Base-by-base conservation (phyloP, 257 asterid species). In the Nyctanthes arbortristis region DNA sequence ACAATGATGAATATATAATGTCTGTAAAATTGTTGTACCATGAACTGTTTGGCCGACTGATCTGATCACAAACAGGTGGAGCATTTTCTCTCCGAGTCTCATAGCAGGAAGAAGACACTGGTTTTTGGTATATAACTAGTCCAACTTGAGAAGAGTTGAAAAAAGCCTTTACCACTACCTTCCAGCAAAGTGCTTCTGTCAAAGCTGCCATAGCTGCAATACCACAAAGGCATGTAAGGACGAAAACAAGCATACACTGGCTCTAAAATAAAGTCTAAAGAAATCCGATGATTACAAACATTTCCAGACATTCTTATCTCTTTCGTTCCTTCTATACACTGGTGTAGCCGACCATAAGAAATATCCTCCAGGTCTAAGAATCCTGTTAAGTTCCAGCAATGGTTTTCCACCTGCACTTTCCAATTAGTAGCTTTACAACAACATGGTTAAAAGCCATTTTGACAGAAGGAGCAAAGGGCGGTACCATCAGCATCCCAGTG, bases 341-440 rank as follows among this genome's bases (percentile, higher is more conserved):
- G 99, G 99, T 24, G 96, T 91, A 61, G 97, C 99, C 20, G 97
- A 94, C 99, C 97, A 94, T 71, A 94, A 35, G 72, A 94, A 94
- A 70, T 81, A 91, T 65, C 97, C 99, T 67, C 99, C 99, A 13
- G 97, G 99, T 83, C 99, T 82, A 33, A 94, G 92, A 79, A 94
- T 68, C 78, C 97, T 86, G 75, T 94, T 94, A 75, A 94, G 89
- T 79, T 94, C 97, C 88, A 88, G 73, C 71, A 94, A 78, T 0
- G 97, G 99, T 73, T 75, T 85, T 67, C 99, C 97, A 72, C 96
- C 97, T 94, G 89, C 77, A 84, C 58, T 58, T 55, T 55, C 67
- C 74, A 75, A 69, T 67, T 16, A 70, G 56, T 62, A 43, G 28
- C 37, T 39, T 32, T 18, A 27, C 37, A 20, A 27, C 37, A 20